phyloP scores from a whole-genome alignment of 768 basidiomycete species.

The Lentinula lateritia region DNA sequence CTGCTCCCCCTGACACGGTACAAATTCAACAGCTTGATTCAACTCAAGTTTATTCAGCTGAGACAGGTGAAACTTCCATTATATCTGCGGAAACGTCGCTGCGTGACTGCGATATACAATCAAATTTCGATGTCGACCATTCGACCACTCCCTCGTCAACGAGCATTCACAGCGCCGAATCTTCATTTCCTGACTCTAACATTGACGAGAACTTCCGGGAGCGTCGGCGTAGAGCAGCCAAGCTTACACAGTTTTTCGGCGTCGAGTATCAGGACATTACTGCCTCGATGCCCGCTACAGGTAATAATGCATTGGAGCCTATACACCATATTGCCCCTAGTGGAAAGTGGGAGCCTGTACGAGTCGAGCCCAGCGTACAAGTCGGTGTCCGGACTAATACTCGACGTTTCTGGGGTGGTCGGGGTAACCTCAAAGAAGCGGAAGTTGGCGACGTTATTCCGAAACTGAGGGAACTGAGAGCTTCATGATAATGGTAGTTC shows the following conservation, averaged over 20 bases:
- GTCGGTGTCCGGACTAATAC: slow-evolving; percentile 36
- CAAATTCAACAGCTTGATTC: background rate
- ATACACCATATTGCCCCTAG: background rate
- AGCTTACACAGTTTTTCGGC: slow-evolving; percentile 54
- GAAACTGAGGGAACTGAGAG: slow-evolving; percentile 37
- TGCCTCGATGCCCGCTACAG: slow-evolving; percentile 12
- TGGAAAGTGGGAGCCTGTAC: background rate
- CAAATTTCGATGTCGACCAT: background rate
- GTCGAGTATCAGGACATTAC: slow-evolving; percentile 43
- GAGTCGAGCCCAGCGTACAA: slow-evolving; percentile 10
- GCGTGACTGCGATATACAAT: background rate
- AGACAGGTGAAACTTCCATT: background rate
- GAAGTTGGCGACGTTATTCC: slow-evolving; percentile 38
- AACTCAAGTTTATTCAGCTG: background rate
- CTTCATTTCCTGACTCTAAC: background rate
- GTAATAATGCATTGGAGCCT: background rate
- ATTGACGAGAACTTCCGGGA: slow-evolving; percentile 16
- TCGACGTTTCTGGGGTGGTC: slow-evolving; percentile 35
- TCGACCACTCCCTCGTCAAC: background rate
- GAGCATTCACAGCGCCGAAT: background rate
- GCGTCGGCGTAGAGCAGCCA: slow-evolving; percentile 43
- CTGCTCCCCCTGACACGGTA: background rate
- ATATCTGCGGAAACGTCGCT: background rate
- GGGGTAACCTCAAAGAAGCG: slow-evolving; percentile 24
- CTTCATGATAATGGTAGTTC: slow-evolving; percentile 20